Percentiles rank a stretch among this genome's conserved stretches.
Evolutionary conservation across 2,329 filamentous ascomycete genomes (phyloP).

Genomic region (Epichloe brachyelytri): DNA sequence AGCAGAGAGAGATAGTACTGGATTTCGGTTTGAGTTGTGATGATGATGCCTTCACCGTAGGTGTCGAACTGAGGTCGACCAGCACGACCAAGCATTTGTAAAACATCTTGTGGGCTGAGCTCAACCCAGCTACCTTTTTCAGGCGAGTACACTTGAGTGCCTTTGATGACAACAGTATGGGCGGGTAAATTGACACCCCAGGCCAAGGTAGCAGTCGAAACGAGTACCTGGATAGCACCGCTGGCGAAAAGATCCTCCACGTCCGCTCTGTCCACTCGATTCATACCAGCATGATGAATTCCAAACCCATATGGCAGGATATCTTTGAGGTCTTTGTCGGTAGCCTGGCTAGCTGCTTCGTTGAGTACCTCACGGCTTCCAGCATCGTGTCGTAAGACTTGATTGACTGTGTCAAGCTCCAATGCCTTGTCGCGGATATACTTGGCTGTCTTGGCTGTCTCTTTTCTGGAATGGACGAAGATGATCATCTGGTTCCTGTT

Average conservation of each 20-base stretch:
- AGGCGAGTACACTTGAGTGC: slow-evolving; percentile 93
- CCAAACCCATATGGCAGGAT: slow-evolving; percentile 92
- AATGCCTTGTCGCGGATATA: slow-evolving; percentile 94
- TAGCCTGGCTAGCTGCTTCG: slow-evolving; percentile 70
- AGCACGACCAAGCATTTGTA: slow-evolving; percentile 97
- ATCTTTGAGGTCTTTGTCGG: slow-evolving; percentile 83
- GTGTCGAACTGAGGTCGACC: slow-evolving; percentile 94
- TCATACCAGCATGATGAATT: slow-evolving; percentile 98
- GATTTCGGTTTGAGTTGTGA: slow-evolving; percentile 87
- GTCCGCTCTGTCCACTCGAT: slow-evolving; percentile 80
- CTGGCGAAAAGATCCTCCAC: slow-evolving; percentile 91
- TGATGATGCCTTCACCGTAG: slow-evolving; percentile 97
- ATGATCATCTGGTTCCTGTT: slow-evolving; percentile 97
- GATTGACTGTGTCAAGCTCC: slow-evolving; percentile 93
- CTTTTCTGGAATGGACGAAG: slow-evolving; percentile 95
- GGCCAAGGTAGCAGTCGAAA: slow-evolving; percentile 93
- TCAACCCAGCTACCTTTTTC: slow-evolving; percentile 99
- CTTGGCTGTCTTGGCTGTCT: slow-evolving; percentile 93
- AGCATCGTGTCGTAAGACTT: slow-evolving; percentile 86
- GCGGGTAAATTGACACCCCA: slow-evolving; percentile 98
- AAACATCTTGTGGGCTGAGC: slow-evolving; percentile 87
- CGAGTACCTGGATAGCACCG: slow-evolving; percentile 84
- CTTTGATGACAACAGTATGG: slow-evolving; percentile 98
- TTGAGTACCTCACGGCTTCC: slow-evolving; percentile 79
- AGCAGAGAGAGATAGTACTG: slow-evolving; percentile 94